Percentiles rank a stretch among this genome's conserved stretches.
These are phyloP conservation scores for Pythium periplocum DNA, from an alignment of 352 stramenopile genomes.

Conservation along the genomic window DNA sequence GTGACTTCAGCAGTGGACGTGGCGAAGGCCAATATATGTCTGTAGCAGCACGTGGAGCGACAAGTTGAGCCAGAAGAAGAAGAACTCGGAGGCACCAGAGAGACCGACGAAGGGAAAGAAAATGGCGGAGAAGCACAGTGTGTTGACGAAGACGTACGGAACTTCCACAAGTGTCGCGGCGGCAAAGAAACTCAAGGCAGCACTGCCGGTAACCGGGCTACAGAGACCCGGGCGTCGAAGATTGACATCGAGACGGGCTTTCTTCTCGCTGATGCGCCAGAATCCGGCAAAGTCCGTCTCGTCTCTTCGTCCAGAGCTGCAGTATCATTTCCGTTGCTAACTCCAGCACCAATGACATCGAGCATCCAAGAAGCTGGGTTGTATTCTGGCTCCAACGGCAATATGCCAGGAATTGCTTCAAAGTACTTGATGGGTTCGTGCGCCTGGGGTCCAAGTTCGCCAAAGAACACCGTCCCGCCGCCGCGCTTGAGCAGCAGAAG, in stretches of 20 bases:
- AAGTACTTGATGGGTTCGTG: neutral
- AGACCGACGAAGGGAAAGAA: constrained; percentile 48
- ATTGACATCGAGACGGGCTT: neutral
- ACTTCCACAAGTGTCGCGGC: constrained; percentile 44
- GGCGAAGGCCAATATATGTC: constrained; percentile 37
- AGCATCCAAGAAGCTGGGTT: neutral
- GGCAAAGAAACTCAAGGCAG: neutral
- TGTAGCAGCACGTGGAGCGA: constrained; percentile 32
- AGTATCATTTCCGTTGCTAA: too few species aligned
- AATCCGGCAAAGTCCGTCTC: too few species aligned
- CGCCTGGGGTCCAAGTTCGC: constrained; percentile 14
- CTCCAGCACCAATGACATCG: neutral
- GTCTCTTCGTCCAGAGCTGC: too few species aligned
- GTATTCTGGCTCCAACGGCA: neutral
- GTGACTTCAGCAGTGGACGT: constrained; percentile 19
- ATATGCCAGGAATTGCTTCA: neutral
- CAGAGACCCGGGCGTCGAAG: neutral
- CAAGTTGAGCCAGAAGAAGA: constrained; percentile 56
- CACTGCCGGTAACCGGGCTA: neutral
- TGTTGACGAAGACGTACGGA: constrained; percentile 16
- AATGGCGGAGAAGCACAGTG: constrained; percentile 24
- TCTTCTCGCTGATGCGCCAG: neutral
- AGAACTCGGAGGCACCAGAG: constrained; percentile 7
- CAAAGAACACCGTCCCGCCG: constrained; percentile 50
- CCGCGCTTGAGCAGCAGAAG: constrained; percentile 59